A percentile compares a stretch with the other conserved stretches of the same genome.
phyloP scores from a whole-genome alignment of 2,329 filamentous ascomycete genomes.

The Epichloe glyceriae region DNA sequence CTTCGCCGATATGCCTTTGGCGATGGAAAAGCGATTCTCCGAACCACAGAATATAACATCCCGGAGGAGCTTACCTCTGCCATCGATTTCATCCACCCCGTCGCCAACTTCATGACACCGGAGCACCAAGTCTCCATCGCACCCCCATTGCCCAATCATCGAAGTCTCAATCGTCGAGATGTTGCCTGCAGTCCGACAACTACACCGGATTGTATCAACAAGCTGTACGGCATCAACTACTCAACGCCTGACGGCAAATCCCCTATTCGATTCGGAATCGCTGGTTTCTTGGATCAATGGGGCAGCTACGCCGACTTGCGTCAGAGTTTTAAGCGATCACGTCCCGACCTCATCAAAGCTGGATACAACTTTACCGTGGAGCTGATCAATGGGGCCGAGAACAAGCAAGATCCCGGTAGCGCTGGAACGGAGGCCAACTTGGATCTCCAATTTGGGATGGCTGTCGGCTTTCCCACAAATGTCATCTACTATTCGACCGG shows the following conservation, averaged over 20 bases:
- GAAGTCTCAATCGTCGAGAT: neutral
- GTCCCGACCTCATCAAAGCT: slow-evolving; percentile 22
- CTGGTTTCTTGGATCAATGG: slow-evolving; percentile 37
- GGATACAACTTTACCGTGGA: slow-evolving; percentile 28
- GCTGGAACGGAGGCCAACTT: slow-evolving; percentile 33
- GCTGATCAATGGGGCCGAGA: slow-evolving; percentile 30
- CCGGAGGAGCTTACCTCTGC: slow-evolving; percentile 24
- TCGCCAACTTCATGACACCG: slow-evolving; percentile 36
- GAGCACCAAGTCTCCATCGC: slow-evolving; percentile 15
- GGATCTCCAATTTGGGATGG: slow-evolving; percentile 36
- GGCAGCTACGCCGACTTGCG: slow-evolving; percentile 30
- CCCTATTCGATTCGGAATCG: slow-evolving; percentile 29
- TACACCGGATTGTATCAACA: slow-evolving; percentile 27
- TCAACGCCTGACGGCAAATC: slow-evolving; percentile 17
- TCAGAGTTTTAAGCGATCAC: slow-evolving; percentile 23
- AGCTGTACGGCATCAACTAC: slow-evolving; percentile 33
- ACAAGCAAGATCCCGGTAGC: slow-evolving; percentile 23
- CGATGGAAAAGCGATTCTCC: slow-evolving; percentile 24
- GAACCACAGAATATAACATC: slow-evolving; percentile 31
- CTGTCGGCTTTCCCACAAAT: slow-evolving; percentile 30
- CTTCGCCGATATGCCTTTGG: slow-evolving; percentile 30
- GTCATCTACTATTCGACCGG: slow-evolving; percentile 32
- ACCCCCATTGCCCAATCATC: neutral
- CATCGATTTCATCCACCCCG: slow-evolving; percentile 34
- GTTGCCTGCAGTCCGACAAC: slow-evolving; percentile 11